phyloP scores from a whole-genome alignment of 75 land plant genomes.

The Isoetes taiwanensis region DNA sequence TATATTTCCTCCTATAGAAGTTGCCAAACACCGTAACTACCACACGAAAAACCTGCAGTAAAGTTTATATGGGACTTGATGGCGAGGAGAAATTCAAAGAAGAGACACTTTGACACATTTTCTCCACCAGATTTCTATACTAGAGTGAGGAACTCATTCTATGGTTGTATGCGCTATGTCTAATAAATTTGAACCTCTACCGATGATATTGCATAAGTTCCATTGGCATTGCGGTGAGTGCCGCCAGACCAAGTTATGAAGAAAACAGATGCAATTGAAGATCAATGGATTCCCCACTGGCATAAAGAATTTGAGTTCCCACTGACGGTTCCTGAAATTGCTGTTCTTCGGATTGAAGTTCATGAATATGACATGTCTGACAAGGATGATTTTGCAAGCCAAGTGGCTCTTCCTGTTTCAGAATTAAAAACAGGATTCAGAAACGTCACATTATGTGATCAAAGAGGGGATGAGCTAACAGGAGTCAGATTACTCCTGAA shows the following conservation, averaged over 20 bases:
- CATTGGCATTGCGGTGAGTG: constrained; percentile 74
- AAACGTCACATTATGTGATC: constrained; percentile 38
- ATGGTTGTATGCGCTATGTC: background rate
- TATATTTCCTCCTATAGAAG: no score
- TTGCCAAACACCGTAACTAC: no score
- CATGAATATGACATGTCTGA: constrained; percentile 58
- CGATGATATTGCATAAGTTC: constrained; percentile 4
- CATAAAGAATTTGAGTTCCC: constrained; percentile 50
- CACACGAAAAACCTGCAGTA: constrained; percentile 31
- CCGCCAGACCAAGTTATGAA: constrained; percentile 39
- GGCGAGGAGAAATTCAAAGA: constrained; percentile 49
- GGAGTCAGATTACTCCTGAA: constrained; percentile 50
- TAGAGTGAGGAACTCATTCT: constrained; percentile 25
- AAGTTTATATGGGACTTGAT: constrained; percentile 65
- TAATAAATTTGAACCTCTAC: background rate
- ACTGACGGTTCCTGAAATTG: constrained; percentile 61
- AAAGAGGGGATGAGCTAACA: constrained; percentile 39
- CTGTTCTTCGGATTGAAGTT: constrained; percentile 63
- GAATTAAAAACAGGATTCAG: constrained; percentile 61
- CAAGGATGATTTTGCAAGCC: constrained; percentile 69
- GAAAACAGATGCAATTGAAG: constrained; percentile 45
- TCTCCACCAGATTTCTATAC: constrained; percentile 87
- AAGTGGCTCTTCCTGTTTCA: constrained; percentile 57
- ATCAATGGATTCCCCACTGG: constrained; percentile 64
- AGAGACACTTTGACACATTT: constrained; percentile 52